Conservation (phyloP, 2,329 filamentous ascomycete genomes). For the Colletotrichum lini region DNA sequence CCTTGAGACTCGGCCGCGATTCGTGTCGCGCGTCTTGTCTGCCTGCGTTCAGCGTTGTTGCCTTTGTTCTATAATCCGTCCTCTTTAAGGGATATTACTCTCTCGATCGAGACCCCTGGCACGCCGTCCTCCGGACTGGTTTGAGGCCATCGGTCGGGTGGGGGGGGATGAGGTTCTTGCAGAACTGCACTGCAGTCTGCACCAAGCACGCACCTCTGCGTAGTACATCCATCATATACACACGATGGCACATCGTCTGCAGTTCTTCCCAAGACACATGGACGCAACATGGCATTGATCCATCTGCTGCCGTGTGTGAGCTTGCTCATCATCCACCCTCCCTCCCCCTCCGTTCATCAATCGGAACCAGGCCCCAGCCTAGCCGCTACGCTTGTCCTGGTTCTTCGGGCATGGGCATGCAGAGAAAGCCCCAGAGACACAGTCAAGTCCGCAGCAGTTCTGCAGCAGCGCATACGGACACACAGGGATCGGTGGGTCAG, state of each 20-base stretch:
- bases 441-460: not conserved
- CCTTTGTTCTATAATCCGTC: no score
- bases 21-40: slow-evolving; percentile 1
- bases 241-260: not conserved
- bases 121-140: slow-evolving; percentile 4
- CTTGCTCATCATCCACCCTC: slow-evolving; percentile 1
- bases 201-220: not conserved
- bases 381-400: slow-evolving; percentile 29
- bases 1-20: slow-evolving; percentile 6
- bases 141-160: not conserved
- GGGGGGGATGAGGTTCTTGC: slow-evolving; percentile 18
- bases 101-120: not conserved
- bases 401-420: slow-evolving; percentile 4
- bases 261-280: not conserved
- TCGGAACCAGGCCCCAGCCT: slow-evolving; percentile 2
- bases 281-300: not conserved
- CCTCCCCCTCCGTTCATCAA: slow-evolving; percentile 8
- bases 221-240: no score
- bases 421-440: not conserved
- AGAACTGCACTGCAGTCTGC: slow-evolving; percentile 6
- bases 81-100: not conserved
- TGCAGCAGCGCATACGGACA: not conserved
- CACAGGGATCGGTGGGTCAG: slow-evolving; percentile 6
- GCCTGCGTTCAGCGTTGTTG: not conserved
- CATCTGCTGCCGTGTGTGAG: slow-evolving; percentile 8